These are phyloP conservation scores for Naematelia encephala DNA, from an alignment of 768 basidiomycete species.

Conservation along the genomic window DNA sequence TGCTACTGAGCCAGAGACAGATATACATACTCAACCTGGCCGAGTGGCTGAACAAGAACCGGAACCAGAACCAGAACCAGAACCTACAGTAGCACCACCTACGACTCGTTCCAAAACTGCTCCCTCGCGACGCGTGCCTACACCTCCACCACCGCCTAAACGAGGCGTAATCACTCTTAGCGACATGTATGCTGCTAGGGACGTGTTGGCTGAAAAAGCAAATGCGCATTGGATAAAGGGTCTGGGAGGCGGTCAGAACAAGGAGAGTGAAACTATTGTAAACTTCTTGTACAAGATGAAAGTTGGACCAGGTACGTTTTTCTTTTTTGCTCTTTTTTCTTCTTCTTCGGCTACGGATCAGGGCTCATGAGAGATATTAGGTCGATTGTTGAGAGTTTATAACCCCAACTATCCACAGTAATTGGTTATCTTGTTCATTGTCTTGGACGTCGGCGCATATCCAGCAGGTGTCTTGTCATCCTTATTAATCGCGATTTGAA, in stretches of 20 bases:
- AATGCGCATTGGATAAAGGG: conserved; percentile 46
- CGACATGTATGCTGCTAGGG: conserved; percentile 37
- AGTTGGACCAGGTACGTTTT: conserved; percentile 40
- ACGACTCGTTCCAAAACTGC: conserved; percentile 39
- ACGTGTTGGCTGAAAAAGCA: conserved; percentile 42
- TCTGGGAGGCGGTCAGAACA: conserved; percentile 45
- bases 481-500: too few species aligned
- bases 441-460: too few species aligned
- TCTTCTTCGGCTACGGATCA: neutral
- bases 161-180: conserved; percentile 40
- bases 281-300: conserved; percentile 47
- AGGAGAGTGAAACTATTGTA: conserved; percentile 45
- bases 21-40: too few species aligned
- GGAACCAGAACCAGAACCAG: conserved; percentile 47
- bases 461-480: too few species aligned
- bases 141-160: conserved; percentile 20
- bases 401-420: conserved; percentile 16
- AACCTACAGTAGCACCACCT: conserved; percentile 15
- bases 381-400: conserved; percentile 36
- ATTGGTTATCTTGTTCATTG: neutral
- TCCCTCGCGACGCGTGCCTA: conserved; percentile 21
- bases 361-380: conserved; percentile 9
- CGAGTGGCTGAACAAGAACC: conserved; percentile 65
- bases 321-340: neutral
- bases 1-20: neutral